Evolutionary conservation across 2,329 filamentous ascomycete species (phyloP), one percentile per base, ranked within the genome.

Genomic region (Zymoseptoria brevis): DNA sequence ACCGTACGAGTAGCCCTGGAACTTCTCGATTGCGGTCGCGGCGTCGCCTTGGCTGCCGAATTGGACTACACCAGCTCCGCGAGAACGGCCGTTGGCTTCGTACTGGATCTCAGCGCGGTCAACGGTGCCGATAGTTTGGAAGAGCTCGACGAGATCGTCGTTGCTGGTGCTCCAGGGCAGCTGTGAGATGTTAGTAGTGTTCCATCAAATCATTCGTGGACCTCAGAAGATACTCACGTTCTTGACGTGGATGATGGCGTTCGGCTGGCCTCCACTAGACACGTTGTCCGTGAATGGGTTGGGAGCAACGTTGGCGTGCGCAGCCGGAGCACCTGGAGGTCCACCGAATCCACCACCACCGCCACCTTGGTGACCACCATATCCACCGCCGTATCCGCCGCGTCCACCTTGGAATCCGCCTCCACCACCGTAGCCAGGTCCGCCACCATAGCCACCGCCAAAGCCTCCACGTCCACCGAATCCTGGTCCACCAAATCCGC

Each of bases 91-190:
- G 70, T 95, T 97, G 3, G 90, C 88, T 75, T 99, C 94, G 72
- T 99, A 97, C 76, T 99, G 94, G 59, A 99, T 97, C 77, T 99
- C 94, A n/a, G 94, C 94, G 69, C 94, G 91, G 70, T 96, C 91
- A 60, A 99, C 94, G 75, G 96, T 96, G 64, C 94, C 94, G 71
- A 99, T 99, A 9, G 94, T 99, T 19, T 89, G 92, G 80, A 99
- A 99, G 19, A 99, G 83, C 74, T 99, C 94, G 59, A 97, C 85
- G 24, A 99, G 80, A 75, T 99, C 94, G 64, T 99, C 94, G 72
- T 99, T 97, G 79, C 92, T 96, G 16, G 94, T 99, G 26, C 94
- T 97, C 94, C 94, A 99, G 11, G 94, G 94, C 64, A 99, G 84
- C 92, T 96, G 68, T 49, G 30, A 49, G 2, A 8, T 54, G 60